Percentiles rank a stretch among this genome's conserved stretches.
Evolutionary conservation across 345 rosid genomes (phyloP).

Genomic region (Dovyalis caffra): DNA sequence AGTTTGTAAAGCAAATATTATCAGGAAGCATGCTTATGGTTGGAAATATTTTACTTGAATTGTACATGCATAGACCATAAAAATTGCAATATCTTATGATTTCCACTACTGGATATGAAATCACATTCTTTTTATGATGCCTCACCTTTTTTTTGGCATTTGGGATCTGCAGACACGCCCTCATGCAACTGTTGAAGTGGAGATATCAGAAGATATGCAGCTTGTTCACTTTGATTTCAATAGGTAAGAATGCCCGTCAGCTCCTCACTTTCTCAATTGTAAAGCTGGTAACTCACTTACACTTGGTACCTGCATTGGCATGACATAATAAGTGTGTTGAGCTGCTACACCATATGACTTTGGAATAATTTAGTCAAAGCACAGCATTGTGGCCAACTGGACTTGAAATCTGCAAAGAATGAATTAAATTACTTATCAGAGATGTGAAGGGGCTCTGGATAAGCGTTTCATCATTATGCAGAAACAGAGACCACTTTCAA

Average conservation of each 20-base stretch:
- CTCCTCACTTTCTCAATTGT: not conserved
- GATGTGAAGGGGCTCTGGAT: conserved; percentile 6
- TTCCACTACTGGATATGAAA: not conserved
- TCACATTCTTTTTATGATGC: conserved; percentile 14
- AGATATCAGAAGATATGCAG: conserved; percentile 99
- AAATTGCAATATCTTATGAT: too few species aligned
- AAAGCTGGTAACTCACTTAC: not conserved
- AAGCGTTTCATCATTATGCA: not conserved
- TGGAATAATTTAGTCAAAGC: not conserved
- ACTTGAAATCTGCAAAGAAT: not conserved
- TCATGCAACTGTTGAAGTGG: conserved; percentile 99
- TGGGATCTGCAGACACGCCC: conserved; percentile 73
- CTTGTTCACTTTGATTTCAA: conserved; percentile 97
- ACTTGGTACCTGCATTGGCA: not conserved
- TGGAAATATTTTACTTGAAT: not conserved
- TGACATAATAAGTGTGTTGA: not conserved
- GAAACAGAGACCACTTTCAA: not conserved
- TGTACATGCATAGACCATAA: not conserved
- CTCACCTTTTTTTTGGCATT: conserved; percentile 9
- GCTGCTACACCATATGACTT: not conserved
- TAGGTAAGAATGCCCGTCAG: conserved; percentile 46
- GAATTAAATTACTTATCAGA: conserved; percentile 1
- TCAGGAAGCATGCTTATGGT: not conserved
- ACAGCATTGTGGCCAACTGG: not conserved
- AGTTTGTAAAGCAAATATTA: not conserved